Evolutionary conservation across 345 rosid genomes (phyloP).

Genomic region (Aegle marmelos): DNA sequence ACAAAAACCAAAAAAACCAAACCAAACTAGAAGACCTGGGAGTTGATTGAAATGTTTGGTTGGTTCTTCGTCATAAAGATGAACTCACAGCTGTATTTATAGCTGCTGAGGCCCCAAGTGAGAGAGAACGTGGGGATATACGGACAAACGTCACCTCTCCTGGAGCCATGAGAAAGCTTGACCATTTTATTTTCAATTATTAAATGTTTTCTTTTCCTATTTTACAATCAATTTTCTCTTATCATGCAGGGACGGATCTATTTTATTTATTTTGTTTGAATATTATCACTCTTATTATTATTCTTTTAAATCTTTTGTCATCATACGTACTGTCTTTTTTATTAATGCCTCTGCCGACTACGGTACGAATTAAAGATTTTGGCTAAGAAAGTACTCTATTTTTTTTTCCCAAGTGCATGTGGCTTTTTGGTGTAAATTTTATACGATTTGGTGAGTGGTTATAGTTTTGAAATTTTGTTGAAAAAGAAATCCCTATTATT

Average conservation of each 20-base stretch:
- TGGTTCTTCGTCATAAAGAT: background rate
- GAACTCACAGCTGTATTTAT: slow-evolving; percentile 29
- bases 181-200: background rate
- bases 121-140: slow-evolving; percentile 20
- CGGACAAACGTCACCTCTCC: slow-evolving; percentile 29
- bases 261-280: background rate
- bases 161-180: slow-evolving; percentile 28
- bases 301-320: too few relatives aligned
- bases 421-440: background rate
- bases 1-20: background rate
- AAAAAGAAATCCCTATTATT: background rate
- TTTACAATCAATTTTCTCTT: background rate
- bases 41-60: background rate
- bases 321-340: background rate
- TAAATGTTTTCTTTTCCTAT: background rate
- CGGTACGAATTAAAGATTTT: slow-evolving; percentile 1
- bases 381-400: background rate
- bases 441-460: background rate
- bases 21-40: background rate
- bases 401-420: background rate
- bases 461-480: background rate
- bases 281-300: background rate
- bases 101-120: slow-evolving; percentile 14
- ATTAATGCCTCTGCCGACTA: slow-evolving; percentile 13
- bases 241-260: background rate